phyloP scores from a whole-genome alignment of 371 early-diverging fungal genomes.

The Rhizopus arrhizus region DNA sequence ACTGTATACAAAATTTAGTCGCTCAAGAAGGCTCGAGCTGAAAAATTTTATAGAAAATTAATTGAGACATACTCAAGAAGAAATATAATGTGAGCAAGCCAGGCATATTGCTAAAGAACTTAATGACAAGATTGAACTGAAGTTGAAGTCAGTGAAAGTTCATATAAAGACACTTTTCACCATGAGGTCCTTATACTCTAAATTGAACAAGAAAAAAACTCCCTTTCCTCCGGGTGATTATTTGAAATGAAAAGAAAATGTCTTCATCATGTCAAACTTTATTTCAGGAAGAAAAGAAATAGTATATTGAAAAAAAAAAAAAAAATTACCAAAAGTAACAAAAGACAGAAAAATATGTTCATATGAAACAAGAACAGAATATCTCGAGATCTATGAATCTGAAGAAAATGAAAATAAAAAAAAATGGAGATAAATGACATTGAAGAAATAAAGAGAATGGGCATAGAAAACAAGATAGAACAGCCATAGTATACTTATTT shows the following conservation, averaged over 20 bases:
- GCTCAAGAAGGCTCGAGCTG: conserved; percentile 88
- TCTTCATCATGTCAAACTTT: conserved; percentile 93
- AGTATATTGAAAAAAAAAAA: conserved; percentile 72
- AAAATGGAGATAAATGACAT: too few relatives aligned
- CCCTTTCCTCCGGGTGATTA: conserved; percentile 58
- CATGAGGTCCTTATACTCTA: conserved; percentile 90
- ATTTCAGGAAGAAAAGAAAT: conserved; percentile 92
- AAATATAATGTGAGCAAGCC: conserved; percentile 84
- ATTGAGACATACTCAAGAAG: conserved; percentile 72
- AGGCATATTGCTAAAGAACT: conserved; percentile 86
- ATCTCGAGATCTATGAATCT: too few relatives aligned
- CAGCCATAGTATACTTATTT: too few relatives aligned
- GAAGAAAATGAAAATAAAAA: too few relatives aligned
- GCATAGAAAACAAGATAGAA: too few relatives aligned
- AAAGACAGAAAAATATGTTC: conserved; percentile 76
- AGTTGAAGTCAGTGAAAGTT: conserved; percentile 82
- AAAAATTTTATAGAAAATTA: conserved; percentile 88
- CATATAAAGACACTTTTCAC: conserved; percentile 78
- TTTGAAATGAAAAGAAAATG: conserved; percentile 73
- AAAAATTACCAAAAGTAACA: conserved; percentile 92
- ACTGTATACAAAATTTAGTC: conserved; percentile 79
- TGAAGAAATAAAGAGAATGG: too few relatives aligned
- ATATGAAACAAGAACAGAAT: conserved; percentile 34
- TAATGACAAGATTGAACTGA: conserved; percentile 78
- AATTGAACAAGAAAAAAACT: conserved; percentile 78